phyloP scores from a whole-genome alignment of 2,329 filamentous ascomycete genomes.

The Diaporthe citriasiana region DNA sequence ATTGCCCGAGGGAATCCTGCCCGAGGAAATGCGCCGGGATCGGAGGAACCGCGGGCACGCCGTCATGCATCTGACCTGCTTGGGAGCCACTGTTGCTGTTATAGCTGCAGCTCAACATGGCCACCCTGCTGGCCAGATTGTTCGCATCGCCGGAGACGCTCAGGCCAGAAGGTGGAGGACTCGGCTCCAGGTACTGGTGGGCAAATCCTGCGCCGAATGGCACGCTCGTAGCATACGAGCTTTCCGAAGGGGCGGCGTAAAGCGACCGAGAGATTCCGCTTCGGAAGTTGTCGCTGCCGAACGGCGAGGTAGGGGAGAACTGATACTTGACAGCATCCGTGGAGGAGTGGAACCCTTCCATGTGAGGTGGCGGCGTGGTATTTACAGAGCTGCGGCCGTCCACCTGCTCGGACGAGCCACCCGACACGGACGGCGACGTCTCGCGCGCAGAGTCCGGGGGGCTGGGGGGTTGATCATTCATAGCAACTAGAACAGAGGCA shows the following conservation, averaged over 20 bases:
- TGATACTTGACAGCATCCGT: constrained; percentile 53
- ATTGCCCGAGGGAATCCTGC: constrained; percentile 70
- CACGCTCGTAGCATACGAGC: constrained; percentile 65
- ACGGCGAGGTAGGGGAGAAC: constrained; percentile 61
- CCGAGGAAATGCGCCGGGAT: constrained; percentile 85
- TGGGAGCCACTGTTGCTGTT: constrained; percentile 79
- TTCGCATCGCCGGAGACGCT: constrained; percentile 85
- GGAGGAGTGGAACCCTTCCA: constrained; percentile 72
- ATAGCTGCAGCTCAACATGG: constrained; percentile 92
- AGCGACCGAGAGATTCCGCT: constrained; percentile 81
- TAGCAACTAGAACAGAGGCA: constrained; percentile 93
- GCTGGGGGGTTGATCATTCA: constrained; percentile 75
- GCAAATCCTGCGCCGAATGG: constrained; percentile 64
- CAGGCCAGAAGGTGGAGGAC: constrained; percentile 84
- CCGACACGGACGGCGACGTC: constrained; percentile 84
- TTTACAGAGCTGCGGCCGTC: constrained; percentile 88
- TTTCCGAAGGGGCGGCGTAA: constrained; percentile 76
- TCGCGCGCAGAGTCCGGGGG: constrained; percentile 76
- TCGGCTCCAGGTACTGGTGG: constrained; percentile 80
- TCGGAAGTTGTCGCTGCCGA: constrained; percentile 72
- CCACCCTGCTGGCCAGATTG: constrained; percentile 90
- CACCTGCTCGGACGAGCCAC: constrained; percentile 79
- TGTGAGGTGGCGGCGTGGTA: constrained; percentile 89
- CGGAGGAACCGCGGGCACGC: constrained; percentile 89
- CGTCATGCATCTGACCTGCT: constrained; percentile 73